A percentile compares a stretch with the other conserved stretches of the same genome.
These are phyloP conservation scores for Suhomyces guaymorum DNA, from an alignment of 1,139 yeast genomes.

Conservation along the genomic window DNA sequence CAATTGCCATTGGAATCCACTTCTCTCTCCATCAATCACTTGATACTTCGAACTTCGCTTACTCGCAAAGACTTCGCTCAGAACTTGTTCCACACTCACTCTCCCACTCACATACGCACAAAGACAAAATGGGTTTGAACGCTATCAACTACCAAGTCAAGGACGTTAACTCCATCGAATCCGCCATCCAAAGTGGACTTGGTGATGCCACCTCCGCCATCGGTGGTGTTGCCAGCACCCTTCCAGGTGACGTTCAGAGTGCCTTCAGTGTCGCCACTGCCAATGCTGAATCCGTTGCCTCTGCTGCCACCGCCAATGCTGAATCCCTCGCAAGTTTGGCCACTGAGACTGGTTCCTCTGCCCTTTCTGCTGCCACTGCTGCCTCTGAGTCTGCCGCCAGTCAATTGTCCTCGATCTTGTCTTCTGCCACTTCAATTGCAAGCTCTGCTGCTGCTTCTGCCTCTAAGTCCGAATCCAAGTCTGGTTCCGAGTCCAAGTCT, in stretches of 20 bases:
- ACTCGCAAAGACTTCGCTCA: background rate
- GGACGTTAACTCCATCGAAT: conserved; percentile 13
- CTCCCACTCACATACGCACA: background rate
- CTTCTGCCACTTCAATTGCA: conserved; percentile 3
- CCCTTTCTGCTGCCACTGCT: conserved; percentile 1
- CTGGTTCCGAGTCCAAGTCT: conserved; percentile 4
- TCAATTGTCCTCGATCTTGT: conserved; percentile 2
- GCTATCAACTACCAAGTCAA: conserved; percentile 21
- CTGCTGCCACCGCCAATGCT: conserved; percentile 6
- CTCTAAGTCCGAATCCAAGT: conserved; percentile 3
- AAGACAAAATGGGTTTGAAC: conserved; percentile 15
- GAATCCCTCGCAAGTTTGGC: conserved; percentile 9
- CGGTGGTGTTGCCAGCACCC: conserved; percentile 11
- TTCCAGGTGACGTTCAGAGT: conserved; percentile 22
- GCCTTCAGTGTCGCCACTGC: conserved; percentile 14
- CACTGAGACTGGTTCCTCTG: conserved; percentile 6
- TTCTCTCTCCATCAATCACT: no score
- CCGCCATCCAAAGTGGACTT: conserved; percentile 14
- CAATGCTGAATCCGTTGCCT: conserved; percentile 10
- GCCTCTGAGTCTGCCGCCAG: conserved; percentile 8
- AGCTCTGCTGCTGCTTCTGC: conserved; percentile 6
- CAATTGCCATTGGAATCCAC: no score
- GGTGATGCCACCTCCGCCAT: conserved; percentile 14
- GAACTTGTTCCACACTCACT: background rate
- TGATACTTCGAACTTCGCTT: no score